phyloP scores from a whole-genome alignment of 768 basidiomycete species.

The Boletus reticuloceps region DNA sequence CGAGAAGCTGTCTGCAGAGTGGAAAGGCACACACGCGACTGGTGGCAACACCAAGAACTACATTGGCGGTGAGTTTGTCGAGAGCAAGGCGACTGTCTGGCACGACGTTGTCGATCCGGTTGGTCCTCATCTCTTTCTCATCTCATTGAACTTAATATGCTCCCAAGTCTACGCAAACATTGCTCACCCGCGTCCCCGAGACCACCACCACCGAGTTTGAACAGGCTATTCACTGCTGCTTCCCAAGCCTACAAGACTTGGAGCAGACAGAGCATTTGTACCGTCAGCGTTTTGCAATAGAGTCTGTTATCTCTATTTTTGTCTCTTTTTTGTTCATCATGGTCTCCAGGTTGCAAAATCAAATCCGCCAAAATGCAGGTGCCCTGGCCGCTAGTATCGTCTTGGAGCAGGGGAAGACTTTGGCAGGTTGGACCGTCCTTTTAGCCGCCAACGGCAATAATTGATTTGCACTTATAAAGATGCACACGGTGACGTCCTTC shows the following conservation, averaged over 20 bases:
- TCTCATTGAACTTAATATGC: not conserved
- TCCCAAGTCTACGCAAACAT: conserved; percentile 79
- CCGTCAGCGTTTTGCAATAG: conserved; percentile 84
- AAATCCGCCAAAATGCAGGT: conserved; percentile 83
- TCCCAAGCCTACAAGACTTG: conserved; percentile 85
- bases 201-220: conserved; percentile 80
- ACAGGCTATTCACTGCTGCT: conserved; percentile 79
- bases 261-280: conserved; percentile 84
- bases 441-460: not conserved
- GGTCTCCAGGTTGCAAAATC: conserved; percentile 70
- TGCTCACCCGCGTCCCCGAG: conserved; percentile 88
- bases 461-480: conserved; percentile 43
- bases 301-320: conserved; percentile 52
- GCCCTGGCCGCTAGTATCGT: conserved; percentile 88
- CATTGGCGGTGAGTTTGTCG: conserved; percentile 86
- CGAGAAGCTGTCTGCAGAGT: conserved; percentile 66
- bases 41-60: conserved; percentile 92
- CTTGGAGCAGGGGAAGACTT: conserved; percentile 94
- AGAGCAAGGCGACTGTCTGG: conserved; percentile 77
- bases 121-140: conserved; percentile 26
- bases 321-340: conserved; percentile 4
- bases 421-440: conserved; percentile 54
- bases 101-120: conserved; percentile 90
- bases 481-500: conserved; percentile 91
- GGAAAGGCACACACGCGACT: conserved; percentile 83